Evolutionary conservation across 2,329 filamentous ascomycete species (phyloP).

Genomic region (Tolypocladium sp.): DNA sequence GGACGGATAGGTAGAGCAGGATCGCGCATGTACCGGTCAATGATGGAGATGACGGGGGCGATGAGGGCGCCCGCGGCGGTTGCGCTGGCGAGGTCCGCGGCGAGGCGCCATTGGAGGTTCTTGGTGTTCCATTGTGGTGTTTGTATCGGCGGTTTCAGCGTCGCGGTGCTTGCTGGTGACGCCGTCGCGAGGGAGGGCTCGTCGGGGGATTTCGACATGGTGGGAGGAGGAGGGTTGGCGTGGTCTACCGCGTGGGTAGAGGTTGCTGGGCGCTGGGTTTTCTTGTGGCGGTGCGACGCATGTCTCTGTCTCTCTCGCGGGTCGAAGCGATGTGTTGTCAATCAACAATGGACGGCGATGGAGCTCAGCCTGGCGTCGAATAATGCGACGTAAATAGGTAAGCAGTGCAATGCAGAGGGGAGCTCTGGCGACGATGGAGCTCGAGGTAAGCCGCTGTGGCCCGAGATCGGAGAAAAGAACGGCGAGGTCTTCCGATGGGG

Average conservation of each 20-base stretch:
- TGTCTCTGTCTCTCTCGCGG: neutral
- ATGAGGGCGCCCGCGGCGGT: conserved; percentile 65
- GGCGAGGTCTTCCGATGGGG: neutral
- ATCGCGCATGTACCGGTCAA: conserved; percentile 60
- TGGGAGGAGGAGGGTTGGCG: too few species aligned
- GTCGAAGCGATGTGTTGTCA: too few species aligned
- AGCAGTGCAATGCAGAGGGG: neutral
- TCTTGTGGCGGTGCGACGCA: neutral
- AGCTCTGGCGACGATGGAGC: neutral
- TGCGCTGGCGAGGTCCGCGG: conserved; percentile 60
- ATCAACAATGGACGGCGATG: too few species aligned
- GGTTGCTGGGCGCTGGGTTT: neutral
- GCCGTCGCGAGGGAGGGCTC: neutral
- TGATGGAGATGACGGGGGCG: conserved; percentile 77
- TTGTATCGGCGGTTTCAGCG: neutral
- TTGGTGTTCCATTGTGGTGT: conserved; percentile 59
- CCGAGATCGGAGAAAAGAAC: conserved; percentile 1
- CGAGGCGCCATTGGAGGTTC: conserved; percentile 57
- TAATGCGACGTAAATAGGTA: neutral
- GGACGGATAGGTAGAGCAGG: conserved; percentile 1
- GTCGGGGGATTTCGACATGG: neutral
- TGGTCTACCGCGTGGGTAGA: neutral
- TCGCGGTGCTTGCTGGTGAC: neutral
- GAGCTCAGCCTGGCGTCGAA: neutral
- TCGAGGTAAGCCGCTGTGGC: neutral